phyloP scores from a whole-genome alignment of 257 asterid genomes.

The Nicotiana paniculata region DNA sequence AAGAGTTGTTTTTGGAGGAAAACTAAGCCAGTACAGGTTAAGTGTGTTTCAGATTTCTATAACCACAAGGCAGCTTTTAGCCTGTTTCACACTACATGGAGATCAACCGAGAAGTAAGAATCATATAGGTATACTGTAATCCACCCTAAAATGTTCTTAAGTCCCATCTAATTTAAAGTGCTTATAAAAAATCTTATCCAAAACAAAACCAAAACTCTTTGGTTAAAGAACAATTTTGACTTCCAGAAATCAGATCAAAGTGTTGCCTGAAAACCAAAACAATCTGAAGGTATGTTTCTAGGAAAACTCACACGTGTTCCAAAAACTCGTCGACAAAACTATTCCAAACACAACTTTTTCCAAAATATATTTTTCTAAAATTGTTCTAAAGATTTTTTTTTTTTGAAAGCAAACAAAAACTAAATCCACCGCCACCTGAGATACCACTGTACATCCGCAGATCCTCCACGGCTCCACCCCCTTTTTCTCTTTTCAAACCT shows the following conservation, averaged over 20 bases:
- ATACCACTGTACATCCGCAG: not conserved
- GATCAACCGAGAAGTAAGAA: not conserved
- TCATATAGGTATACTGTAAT: not conserved
- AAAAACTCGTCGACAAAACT: not conserved
- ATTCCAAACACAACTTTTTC: not conserved
- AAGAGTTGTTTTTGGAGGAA: not conserved
- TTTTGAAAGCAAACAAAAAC: not conserved
- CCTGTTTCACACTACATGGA: not conserved
- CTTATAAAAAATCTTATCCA: not conserved
- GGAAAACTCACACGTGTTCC: not conserved
- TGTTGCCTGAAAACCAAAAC: not conserved
- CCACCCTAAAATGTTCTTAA: not conserved
- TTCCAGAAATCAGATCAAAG: not conserved
- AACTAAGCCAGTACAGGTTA: not conserved
- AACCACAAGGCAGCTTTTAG: not conserved
- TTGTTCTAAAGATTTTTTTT: not conserved
- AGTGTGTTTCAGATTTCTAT: not conserved
- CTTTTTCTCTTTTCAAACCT: not conserved
- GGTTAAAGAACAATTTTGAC: not conserved
- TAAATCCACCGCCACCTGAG: not conserved
- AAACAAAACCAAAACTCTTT: not conserved
- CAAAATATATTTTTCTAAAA: not conserved
- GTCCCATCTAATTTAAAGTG: not conserved
- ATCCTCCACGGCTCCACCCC: not conserved
- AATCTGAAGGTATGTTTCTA: not conserved